Conservation (phyloP, 208 protist species). For the Trypanosoma theileri region DNA sequence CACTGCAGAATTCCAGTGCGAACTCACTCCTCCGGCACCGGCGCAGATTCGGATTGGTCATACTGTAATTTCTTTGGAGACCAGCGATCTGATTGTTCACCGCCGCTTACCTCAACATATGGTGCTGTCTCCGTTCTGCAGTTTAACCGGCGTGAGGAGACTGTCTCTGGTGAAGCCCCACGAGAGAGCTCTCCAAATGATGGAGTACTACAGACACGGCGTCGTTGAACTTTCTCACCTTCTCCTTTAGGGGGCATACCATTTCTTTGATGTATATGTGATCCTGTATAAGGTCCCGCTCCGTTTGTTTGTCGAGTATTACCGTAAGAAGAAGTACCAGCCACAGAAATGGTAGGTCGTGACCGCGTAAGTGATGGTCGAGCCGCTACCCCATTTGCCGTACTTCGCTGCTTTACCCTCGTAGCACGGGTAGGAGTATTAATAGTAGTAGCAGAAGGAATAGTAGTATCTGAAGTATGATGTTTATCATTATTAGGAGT, state of each 20-base stretch:
- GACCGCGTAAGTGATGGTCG: not conserved
- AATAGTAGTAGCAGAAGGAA: not conserved
- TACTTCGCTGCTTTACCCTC: no score
- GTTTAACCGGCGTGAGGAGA: conserved; percentile 8
- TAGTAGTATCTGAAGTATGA: not conserved
- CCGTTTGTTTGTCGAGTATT: no score
- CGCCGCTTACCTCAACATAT: conserved; percentile 4
- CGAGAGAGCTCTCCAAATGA: not conserved
- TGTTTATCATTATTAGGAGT: not conserved
- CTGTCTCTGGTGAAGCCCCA: not conserved
- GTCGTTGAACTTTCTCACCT: no score
- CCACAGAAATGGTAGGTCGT: not conserved
- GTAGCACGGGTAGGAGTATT: no score
- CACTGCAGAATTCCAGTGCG: not conserved
- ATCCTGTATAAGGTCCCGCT: no score
- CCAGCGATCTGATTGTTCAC: not conserved
- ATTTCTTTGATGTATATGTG: no score
- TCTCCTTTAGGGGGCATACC: no score
- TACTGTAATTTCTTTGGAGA: conserved; percentile 8
- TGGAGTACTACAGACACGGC: not conserved
- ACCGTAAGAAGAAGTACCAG: not conserved
- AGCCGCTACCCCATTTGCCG: no score
- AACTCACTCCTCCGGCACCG: not conserved
- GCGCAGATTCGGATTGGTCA: not conserved
- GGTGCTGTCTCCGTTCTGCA: conserved; percentile 22